A percentile compares a stretch with the other conserved stretches of the same genome.
phyloP scores from a whole-genome alignment of 164 flowering plant species.

The Malania oleifera region DNA sequence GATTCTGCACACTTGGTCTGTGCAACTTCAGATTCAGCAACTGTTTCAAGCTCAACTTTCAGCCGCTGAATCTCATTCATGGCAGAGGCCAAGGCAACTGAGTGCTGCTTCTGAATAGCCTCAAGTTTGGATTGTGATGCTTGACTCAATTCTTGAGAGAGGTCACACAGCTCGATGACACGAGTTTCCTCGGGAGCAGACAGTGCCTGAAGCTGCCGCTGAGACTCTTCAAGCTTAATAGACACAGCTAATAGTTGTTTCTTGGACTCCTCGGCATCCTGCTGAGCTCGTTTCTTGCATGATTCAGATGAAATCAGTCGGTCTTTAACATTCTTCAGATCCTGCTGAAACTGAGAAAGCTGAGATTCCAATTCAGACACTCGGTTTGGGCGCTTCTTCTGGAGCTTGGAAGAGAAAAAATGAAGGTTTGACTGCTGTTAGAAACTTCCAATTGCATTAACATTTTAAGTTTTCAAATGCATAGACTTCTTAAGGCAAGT shows the following conservation, averaged over 20 bases:
- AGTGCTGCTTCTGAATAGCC: conserved; percentile 39
- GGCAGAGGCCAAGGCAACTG: conserved; percentile 52
- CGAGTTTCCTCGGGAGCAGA: conserved; percentile 47
- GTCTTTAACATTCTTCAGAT: conserved; percentile 62
- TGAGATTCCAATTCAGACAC: conserved; percentile 68
- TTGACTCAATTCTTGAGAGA: conserved; percentile 39
- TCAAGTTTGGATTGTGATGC: conserved; percentile 55
- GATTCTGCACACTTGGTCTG: conserved; percentile 38
- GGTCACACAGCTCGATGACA: conserved; percentile 33
- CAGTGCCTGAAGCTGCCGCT: conserved; percentile 41
- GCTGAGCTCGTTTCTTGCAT: conserved; percentile 45
- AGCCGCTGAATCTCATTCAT: conserved; percentile 58
- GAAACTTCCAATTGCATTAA: neutral
- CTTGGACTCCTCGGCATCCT: conserved; percentile 73
- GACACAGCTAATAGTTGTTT: conserved; percentile 51
- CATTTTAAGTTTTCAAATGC: neutral
- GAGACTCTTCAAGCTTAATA: conserved; percentile 53
- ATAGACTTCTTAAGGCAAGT: too few species aligned
- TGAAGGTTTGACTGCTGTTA: neutral
- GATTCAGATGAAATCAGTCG: conserved; percentile 59
- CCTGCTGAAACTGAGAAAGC: conserved; percentile 62
- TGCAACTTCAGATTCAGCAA: conserved; percentile 39
- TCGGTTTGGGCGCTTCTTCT: conserved; percentile 73
- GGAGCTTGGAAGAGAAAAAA: conserved; percentile 14
- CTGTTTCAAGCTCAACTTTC: conserved; percentile 50